These are phyloP conservation scores for Fusarium liriodendri DNA, from an alignment of 2,329 filamentous ascomycete species.

Conservation along the genomic window DNA sequence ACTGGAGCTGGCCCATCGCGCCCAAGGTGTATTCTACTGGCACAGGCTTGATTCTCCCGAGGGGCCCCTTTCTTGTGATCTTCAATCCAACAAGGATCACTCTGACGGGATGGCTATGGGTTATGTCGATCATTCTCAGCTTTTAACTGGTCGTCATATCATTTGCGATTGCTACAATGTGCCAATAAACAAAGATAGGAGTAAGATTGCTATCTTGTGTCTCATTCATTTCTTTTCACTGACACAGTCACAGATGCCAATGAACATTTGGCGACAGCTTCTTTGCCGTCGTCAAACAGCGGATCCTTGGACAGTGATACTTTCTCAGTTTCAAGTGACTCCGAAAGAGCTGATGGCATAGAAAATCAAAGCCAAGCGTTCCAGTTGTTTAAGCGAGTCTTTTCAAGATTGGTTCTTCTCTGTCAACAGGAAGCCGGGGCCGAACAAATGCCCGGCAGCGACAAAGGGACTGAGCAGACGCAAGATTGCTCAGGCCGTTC, in stretches of 20 bases:
- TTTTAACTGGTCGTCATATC: neutral
- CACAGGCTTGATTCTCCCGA: neutral
- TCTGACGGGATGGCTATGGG: neutral
- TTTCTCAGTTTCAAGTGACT: neutral
- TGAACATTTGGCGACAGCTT: neutral
- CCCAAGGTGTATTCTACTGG: neutral
- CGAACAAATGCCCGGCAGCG: neutral
- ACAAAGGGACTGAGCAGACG: neutral
- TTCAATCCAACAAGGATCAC: neutral
- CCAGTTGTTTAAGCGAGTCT: neutral
- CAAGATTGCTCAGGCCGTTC: neutral
- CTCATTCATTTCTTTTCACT: neutral
- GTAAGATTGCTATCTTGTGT: neutral
- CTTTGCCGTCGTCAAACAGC: neutral
- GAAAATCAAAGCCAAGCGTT: neutral
- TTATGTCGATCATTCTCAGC: neutral
- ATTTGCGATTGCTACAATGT: neutral
- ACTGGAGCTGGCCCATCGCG: neutral
- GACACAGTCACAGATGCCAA: neutral
- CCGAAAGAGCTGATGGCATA: neutral
- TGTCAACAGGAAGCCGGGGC: neutral
- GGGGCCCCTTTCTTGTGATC: neutral
- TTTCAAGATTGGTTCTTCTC: neutral
- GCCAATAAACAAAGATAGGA: neutral
- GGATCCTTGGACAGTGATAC: neutral